A percentile compares a stretch with the other conserved stretches of the same genome.
Evolutionary conservation across 2,329 filamentous ascomycete species (phyloP).

Genomic region (Ceratocystis diversiconidia): DNA sequence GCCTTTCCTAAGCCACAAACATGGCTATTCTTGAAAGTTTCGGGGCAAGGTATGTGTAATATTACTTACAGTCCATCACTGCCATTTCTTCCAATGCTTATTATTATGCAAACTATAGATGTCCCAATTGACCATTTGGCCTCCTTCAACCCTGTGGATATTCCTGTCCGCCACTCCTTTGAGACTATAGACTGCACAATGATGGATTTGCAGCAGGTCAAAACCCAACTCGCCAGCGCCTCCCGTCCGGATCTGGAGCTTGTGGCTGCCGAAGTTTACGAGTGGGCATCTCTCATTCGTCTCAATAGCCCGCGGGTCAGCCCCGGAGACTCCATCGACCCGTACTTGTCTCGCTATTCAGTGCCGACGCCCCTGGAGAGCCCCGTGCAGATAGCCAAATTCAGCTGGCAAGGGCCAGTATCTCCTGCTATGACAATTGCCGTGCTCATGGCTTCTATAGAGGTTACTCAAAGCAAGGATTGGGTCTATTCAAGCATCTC

Average conservation of each 20-base stretch:
- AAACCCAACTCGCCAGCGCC: constrained; percentile 20
- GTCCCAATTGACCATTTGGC: constrained; percentile 1
- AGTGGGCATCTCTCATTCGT: constrained; percentile 59
- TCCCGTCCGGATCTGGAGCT: constrained; percentile 19
- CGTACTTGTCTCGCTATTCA: constrained; percentile 53
- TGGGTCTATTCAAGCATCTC: constrained; percentile 28
- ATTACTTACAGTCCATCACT: background rate
- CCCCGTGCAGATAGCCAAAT: constrained; percentile 30
- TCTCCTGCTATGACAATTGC: constrained; percentile 37
- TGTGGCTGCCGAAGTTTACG: constrained; percentile 48
- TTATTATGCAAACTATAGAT: constrained; percentile 9
- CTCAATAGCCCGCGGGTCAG: constrained; percentile 51
- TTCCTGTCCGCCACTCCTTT: constrained; percentile 21
- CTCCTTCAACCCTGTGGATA: constrained; percentile 19
- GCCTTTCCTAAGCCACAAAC: constrained; percentile 52
- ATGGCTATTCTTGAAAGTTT: constrained; percentile 66
- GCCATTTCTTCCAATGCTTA: background rate
- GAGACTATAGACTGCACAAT: constrained; percentile 38
- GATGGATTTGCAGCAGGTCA: constrained; percentile 21
- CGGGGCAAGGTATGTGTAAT: background rate
- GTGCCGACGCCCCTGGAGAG: constrained; percentile 16
- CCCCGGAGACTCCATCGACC: constrained; percentile 45
- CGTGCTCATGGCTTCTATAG: constrained; percentile 1
- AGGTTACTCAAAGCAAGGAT: background rate
- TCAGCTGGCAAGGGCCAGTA: constrained; percentile 48